Evolutionary conservation across 2,329 filamentous ascomycete genomes (phyloP).

Genomic region (Didymella segeticola): DNA sequence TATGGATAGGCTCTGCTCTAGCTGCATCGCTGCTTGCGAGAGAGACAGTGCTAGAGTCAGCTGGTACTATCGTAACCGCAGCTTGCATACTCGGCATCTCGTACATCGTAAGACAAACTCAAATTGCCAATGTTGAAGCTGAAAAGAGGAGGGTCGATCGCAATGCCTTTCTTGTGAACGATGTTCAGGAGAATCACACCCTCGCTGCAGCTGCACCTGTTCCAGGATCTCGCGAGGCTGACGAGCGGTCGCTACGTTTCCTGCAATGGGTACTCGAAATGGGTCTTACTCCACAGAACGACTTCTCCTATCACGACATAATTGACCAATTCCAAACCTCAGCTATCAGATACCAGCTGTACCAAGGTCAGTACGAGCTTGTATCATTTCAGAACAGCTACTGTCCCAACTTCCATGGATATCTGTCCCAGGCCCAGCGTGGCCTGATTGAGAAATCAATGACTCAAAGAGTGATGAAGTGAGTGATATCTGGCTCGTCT

Average conservation of each 20-base stretch:
- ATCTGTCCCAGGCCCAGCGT: constrained; percentile 16
- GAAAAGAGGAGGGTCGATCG: constrained; percentile 14
- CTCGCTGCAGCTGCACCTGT: neutral
- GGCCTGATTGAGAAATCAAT: constrained; percentile 24
- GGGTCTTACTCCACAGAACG: constrained; percentile 20
- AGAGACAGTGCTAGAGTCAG: constrained; percentile 16
- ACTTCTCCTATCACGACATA: constrained; percentile 25
- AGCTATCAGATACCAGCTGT: constrained; percentile 27
- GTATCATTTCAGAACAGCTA: constrained; percentile 17
- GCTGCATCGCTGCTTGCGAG: constrained; percentile 13
- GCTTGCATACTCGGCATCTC: constrained; percentile 8
- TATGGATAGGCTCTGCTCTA: constrained; percentile 12
- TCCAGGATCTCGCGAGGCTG: constrained; percentile 18
- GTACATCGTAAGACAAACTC: constrained; percentile 7
- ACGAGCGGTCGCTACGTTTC: constrained; percentile 16
- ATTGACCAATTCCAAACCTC: constrained; percentile 31
- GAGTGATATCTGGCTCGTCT: neutral
- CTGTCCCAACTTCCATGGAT: constrained; percentile 25
- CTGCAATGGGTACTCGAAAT: constrained; percentile 23
- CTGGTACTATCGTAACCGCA: constrained; percentile 10
- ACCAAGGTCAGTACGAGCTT: constrained; percentile 16
- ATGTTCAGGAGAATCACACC: constrained; percentile 9
- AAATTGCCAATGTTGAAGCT: constrained; percentile 4
- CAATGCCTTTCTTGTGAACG: constrained; percentile 18
- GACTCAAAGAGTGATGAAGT: constrained; percentile 19